phyloP scores from a whole-genome alignment of 495 filamentous ascomycete genomes.

The Podospora pseudocomata region DNA sequence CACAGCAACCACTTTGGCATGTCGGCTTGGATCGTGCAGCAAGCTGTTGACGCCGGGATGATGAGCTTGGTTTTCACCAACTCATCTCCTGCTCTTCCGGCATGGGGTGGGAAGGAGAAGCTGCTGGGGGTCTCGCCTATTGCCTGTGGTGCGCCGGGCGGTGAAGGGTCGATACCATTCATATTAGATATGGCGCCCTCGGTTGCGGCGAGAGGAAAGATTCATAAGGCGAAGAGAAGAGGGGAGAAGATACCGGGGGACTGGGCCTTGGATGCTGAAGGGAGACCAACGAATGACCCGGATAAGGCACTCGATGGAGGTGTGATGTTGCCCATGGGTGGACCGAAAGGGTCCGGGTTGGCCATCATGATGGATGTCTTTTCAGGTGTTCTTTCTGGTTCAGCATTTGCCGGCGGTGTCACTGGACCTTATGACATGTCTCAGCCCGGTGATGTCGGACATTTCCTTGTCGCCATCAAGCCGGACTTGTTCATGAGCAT shows the following conservation, averaged over 20 bases:
- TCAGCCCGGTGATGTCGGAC: slow-evolving; percentile 66
- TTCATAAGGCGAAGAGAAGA: slow-evolving; percentile 67
- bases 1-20: slow-evolving; percentile 81
- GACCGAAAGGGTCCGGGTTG: slow-evolving; percentile 69
- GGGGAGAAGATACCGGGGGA: slow-evolving; percentile 70
- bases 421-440: slow-evolving; percentile 68
- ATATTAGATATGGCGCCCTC: slow-evolving; percentile 78
- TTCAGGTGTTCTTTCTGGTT: slow-evolving; percentile 66
- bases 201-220: slow-evolving; percentile 69
- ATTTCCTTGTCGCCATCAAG: slow-evolving; percentile 71
- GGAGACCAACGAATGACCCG: slow-evolving; percentile 64
- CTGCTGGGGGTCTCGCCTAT: slow-evolving; percentile 75
- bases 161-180: slow-evolving; percentile 44
- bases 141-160: slow-evolving; percentile 67
- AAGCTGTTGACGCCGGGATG: slow-evolving; percentile 68
- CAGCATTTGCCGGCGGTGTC: slow-evolving; percentile 69
- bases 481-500: slow-evolving; percentile 71
- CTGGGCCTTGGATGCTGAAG: slow-evolving; percentile 72
- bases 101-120: slow-evolving; percentile 64
- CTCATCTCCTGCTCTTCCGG: slow-evolving; percentile 67
- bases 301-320: slow-evolving; percentile 57
- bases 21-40: slow-evolving; percentile 72
- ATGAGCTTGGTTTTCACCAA: slow-evolving; percentile 79
- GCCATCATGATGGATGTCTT: slow-evolving; percentile 85
- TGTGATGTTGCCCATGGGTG: slow-evolving; percentile 77